Conservation (phyloP, 2,329 filamentous ascomycete species). For the Trichoderma sp. region DNA sequence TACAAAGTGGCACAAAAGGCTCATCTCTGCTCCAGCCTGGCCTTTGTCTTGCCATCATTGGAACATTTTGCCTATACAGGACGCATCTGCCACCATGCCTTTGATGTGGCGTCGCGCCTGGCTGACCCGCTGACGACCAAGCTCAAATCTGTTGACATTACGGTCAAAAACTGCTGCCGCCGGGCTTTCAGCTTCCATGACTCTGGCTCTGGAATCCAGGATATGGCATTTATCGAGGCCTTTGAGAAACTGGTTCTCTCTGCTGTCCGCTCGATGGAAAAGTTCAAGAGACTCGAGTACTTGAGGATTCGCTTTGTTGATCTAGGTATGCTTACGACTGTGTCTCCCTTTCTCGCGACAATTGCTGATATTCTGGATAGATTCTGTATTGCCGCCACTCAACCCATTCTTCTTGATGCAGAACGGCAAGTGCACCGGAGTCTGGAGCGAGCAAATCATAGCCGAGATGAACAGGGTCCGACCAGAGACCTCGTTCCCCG, state of each 20-base stretch:
- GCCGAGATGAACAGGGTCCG: constrained; percentile 60
- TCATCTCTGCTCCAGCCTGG: constrained; percentile 68
- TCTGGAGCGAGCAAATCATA: constrained; percentile 72
- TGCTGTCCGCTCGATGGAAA: constrained; percentile 61
- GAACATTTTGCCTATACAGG: constrained; percentile 73
- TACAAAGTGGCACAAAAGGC: constrained; percentile 59
- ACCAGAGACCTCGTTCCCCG: constrained; percentile 59
- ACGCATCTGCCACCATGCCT: constrained; percentile 69
- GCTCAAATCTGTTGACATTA: constrained; percentile 68
- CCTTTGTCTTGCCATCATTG: constrained; percentile 59
- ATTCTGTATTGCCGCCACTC: constrained; percentile 68
- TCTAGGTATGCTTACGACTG: constrained; percentile 51
- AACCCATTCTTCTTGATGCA: constrained; percentile 72
- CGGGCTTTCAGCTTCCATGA: constrained; percentile 58
- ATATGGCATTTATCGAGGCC: constrained; percentile 69
- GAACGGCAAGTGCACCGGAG: constrained; percentile 62
- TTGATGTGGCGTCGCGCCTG: constrained; percentile 57
- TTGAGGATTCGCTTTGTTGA: constrained; percentile 75
- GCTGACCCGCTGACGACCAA: constrained; percentile 51
- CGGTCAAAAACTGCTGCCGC: constrained; percentile 74
- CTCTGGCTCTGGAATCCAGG: constrained; percentile 68
- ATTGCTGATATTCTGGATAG: constrained; percentile 39
- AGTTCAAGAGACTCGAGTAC: constrained; percentile 61
- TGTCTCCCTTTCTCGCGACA: neutral
- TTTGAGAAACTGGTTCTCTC: constrained; percentile 70